Conservation (phyloP, 2,329 filamentous ascomycete genomes). For the Dactylellina drechsleri region DNA sequence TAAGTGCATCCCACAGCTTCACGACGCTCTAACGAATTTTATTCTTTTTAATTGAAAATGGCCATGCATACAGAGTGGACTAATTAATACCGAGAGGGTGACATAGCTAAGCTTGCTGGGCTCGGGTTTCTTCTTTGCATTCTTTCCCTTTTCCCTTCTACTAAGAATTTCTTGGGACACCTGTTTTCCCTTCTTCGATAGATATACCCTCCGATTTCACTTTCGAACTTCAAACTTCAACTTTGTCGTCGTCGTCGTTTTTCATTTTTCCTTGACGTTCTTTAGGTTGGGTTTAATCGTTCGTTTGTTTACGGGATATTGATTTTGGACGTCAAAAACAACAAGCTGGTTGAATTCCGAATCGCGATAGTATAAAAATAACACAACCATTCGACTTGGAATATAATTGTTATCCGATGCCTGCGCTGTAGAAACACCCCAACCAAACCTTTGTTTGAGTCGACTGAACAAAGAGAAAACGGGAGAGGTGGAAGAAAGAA, state of each 20-base stretch:
- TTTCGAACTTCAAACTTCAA: no score
- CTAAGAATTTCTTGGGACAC: background rate
- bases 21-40: no score
- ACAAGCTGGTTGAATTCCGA: constrained; percentile 12
- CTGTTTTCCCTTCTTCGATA: background rate
- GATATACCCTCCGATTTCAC: background rate
- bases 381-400: background rate
- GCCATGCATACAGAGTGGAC: no score
- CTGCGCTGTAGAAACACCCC: background rate
- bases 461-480: background rate
- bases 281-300: background rate
- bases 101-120: background rate
- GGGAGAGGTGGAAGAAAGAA: background rate
- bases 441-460: background rate
- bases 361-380: constrained; percentile 7
- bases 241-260: background rate
- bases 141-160: background rate
- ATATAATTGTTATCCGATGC: background rate
- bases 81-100: background rate
- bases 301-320: background rate
- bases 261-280: background rate
- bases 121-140: background rate
- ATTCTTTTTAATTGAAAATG: no score
- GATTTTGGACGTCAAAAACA: background rate
- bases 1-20: constrained; percentile 3